These are phyloP conservation scores for Capsicum chinense DNA, from an alignment of 257 asterid genomes.

Conservation along the genomic window DNA sequence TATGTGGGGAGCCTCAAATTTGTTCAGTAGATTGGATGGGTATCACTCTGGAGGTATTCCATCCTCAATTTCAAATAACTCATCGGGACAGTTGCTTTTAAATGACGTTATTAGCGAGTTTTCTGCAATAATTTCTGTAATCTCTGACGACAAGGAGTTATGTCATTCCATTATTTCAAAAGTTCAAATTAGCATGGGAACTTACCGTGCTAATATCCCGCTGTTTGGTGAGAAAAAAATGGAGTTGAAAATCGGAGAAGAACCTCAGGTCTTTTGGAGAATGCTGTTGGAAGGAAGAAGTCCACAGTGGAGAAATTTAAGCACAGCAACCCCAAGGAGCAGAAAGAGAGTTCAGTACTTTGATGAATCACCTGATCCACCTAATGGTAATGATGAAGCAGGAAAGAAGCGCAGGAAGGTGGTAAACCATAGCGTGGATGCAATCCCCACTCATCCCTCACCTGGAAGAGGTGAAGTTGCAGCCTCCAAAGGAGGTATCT, in stretches of 20 bases:
- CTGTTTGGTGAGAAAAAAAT: constrained; percentile 68
- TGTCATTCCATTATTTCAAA: constrained; percentile 52
- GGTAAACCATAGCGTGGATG: constrained; percentile 41
- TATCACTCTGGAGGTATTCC: constrained; percentile 56
- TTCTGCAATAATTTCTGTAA: constrained; percentile 52
- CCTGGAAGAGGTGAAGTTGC: constrained; percentile 34
- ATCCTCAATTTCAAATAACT: constrained; percentile 39
- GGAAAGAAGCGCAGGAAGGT: constrained; percentile 65
- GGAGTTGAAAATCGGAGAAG: constrained; percentile 55
- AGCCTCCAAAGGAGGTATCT: constrained; percentile 38
- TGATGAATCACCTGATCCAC: constrained; percentile 43
- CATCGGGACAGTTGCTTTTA: constrained; percentile 52
- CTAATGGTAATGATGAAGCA: constrained; percentile 49
- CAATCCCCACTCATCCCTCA: constrained; percentile 37
- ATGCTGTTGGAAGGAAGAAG: constrained; percentile 63
- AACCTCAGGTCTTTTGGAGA: constrained; percentile 73
- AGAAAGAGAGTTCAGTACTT: constrained; percentile 74
- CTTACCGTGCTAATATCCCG: constrained; percentile 49
- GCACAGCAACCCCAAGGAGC: constrained; percentile 51
- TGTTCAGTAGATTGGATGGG: constrained; percentile 73
- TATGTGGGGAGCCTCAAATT: constrained; percentile 80
- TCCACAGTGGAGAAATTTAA: constrained; percentile 67
- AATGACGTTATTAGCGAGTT: constrained; percentile 62
- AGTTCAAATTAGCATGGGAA: constrained; percentile 58
- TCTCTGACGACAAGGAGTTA: constrained; percentile 32